Evolutionary conservation across 2,329 filamentous ascomycete species (phyloP).

Genomic region (Westerdykella aurantiaca): DNA sequence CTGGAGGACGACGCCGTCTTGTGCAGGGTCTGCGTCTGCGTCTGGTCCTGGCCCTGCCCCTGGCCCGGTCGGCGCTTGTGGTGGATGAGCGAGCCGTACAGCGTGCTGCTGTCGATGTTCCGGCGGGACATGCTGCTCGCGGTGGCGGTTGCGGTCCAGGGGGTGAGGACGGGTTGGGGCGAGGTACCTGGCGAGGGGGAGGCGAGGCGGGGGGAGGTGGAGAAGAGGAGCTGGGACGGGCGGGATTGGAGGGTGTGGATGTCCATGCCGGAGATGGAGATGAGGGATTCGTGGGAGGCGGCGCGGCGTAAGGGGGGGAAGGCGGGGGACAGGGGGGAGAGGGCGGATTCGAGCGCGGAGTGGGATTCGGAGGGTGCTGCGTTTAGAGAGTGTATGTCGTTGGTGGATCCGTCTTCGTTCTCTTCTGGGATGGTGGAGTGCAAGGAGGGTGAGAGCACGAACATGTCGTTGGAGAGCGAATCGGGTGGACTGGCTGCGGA

Average conservation of each 20-base stretch:
- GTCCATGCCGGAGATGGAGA: conserved; percentile 82
- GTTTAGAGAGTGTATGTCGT: conserved; percentile 19
- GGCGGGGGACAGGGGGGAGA: conserved; percentile 31
- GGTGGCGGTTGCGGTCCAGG: conserved; percentile 44
- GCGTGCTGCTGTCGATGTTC: conserved; percentile 49
- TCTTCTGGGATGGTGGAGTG: conserved; percentile 34
- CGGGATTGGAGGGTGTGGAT: conserved; percentile 75
- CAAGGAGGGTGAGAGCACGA: conserved; percentile 22
- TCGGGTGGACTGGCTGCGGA: conserved; percentile 29
- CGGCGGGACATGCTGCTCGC: conserved; percentile 45
- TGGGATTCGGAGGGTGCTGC: conserved; percentile 11
- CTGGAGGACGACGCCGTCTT: conserved; percentile 7
- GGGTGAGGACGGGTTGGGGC: conserved; percentile 37
- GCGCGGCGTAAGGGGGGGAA: conserved; percentile 54
- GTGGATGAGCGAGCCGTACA: conserved; percentile 27
- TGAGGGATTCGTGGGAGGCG: conserved; percentile 78
- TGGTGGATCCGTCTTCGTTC: conserved; percentile 21
- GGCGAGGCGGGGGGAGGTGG: conserved; percentile 47
- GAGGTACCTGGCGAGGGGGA: conserved; percentile 41
- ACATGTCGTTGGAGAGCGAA: conserved; percentile 26
- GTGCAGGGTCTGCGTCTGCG: conserved; percentile 12
- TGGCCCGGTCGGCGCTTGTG: conserved; percentile 16
- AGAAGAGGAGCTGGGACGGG: conserved; percentile 65
- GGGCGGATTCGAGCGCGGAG: conserved; percentile 31
- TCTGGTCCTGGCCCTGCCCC: conserved; percentile 16